A percentile compares a stretch with the other conserved stretches of the same genome.
These are phyloP conservation scores for Lactuca saligna DNA, from an alignment of 129 eudicot species.

Conservation along the genomic window DNA sequence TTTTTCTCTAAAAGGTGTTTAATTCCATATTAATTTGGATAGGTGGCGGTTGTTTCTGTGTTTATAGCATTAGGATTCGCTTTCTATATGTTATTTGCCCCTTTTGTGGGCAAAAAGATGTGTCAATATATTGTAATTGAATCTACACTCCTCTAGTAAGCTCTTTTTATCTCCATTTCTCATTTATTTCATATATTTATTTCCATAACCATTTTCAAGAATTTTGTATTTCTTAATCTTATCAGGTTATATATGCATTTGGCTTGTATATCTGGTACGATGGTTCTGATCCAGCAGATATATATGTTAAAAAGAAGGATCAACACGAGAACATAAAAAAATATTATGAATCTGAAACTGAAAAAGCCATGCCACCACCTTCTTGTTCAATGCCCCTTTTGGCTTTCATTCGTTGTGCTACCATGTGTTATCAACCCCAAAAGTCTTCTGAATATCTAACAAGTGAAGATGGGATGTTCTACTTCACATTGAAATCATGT, in stretches of 20 bases:
- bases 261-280: conserved; percentile 94
- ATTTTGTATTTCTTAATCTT: neutral
- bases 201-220: neutral
- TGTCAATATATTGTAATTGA: conserved; percentile 82
- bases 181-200: neutral
- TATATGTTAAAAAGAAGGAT: conserved; percentile 57
- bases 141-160: conserved; percentile 92
- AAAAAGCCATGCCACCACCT: conserved; percentile 20
- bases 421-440: conserved; percentile 49
- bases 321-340: conserved; percentile 35
- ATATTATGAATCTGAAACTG: conserved; percentile 35
- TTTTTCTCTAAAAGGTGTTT: too few species aligned
- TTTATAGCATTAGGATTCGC: conserved; percentile 66
- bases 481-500: conserved; percentile 33
- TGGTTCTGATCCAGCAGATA: conserved; percentile 93
- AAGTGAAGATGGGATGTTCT: conserved; percentile 98
- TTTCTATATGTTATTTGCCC: conserved; percentile 97
- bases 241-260: conserved; percentile 65
- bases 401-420: conserved; percentile 62
- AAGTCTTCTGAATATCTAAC: conserved; percentile 56
- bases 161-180: conserved; percentile 11
- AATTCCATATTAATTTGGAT: too few species aligned
- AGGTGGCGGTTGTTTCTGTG: too few species aligned
- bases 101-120: conserved; percentile 84
- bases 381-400: conserved; percentile 35